Evolutionary conservation across 1,139 yeast genomes (phyloP).

Genomic region (Scheffersomyces segobiensis): DNA sequence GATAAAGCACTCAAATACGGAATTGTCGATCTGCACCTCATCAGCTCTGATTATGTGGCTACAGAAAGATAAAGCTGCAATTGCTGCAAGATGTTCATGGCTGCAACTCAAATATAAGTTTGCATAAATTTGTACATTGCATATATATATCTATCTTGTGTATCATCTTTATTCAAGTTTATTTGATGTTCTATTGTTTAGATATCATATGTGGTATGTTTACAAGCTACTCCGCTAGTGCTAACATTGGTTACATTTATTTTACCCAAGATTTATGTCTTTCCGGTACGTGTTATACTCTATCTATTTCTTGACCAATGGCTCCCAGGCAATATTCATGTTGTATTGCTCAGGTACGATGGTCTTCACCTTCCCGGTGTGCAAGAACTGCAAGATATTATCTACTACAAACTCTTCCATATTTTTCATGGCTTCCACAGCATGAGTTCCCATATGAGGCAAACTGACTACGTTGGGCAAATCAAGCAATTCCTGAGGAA

Average conservation of each 20-base stretch:
- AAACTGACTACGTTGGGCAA: conserved; percentile 61
- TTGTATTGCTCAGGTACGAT: conserved; percentile 65
- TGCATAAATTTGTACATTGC: neutral
- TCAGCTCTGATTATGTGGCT: neutral
- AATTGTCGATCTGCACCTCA: neutral
- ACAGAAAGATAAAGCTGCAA: neutral
- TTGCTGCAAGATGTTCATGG: neutral
- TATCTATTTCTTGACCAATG: neutral
- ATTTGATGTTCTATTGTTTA: neutral
- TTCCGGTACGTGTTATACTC: neutral
- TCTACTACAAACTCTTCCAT: conserved; percentile 59
- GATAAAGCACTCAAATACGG: neutral
- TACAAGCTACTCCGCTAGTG: neutral
- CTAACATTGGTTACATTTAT: neutral
- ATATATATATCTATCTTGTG: too few relatives aligned
- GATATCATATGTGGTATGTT: too few relatives aligned
- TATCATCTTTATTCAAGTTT: neutral
- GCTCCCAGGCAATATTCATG: neutral
- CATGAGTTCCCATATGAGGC: conserved; percentile 85
- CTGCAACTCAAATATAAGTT: too few relatives aligned
- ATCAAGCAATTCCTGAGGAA: conserved; percentile 54
- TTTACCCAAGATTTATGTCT: neutral
- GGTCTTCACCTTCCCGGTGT: conserved; percentile 62
- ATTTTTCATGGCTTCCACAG: conserved; percentile 55
- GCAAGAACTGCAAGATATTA: conserved; percentile 43